Evolutionary conservation across 2,329 filamentous ascomycete genomes (phyloP), one percentile per base, ranked within the genome.

Genomic region (Nothophaeocryptopus gaeumannii): DNA sequence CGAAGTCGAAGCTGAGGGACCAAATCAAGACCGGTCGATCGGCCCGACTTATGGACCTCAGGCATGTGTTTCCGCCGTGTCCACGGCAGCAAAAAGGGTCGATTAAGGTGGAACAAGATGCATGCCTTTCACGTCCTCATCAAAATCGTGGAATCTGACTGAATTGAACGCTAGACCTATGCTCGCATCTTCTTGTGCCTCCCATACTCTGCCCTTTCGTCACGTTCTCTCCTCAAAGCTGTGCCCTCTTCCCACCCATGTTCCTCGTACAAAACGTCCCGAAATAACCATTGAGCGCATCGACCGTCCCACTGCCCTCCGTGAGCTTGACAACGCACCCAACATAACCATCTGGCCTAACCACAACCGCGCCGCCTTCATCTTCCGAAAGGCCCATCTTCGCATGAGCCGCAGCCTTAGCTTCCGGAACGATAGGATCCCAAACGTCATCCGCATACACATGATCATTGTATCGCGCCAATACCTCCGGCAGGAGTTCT

Each of bases 271-370:
- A 80, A 61, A 95, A 91, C 1, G 83, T 70, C 5, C 78, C 77
- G 70, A 96, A 96, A 67, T 95, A 96, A 56, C 80, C 77, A 64
- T 96, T 88, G 60, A 96, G 72, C 12, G 93, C 88, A 62, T 95
- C 87, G 0, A 88, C 83, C 0, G 90, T 96, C 12, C 83, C 88
- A 50, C 72, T 81, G 0, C 90, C 91, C 68, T 92, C 85, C 1
- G 81, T 84, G 15, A 96, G 73, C 60, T 78, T 78, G 9, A 87
- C 80, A 3, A 90, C 86, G 54, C 88, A 79, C 15, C 86, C 88
- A 26, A 96, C 85, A 67, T 96, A 93, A 7, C 89, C 89, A 68
- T 96, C 90, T 0, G 91, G 90, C 38, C 90, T 75, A 7, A 95
- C 88, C 8, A 96, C 86, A 1, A 95, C 84, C 2, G 96, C 80